Evolutionary conservation across 306 rosid genomes (phyloP).

Genomic region (Ziziphus jujuba): DNA sequence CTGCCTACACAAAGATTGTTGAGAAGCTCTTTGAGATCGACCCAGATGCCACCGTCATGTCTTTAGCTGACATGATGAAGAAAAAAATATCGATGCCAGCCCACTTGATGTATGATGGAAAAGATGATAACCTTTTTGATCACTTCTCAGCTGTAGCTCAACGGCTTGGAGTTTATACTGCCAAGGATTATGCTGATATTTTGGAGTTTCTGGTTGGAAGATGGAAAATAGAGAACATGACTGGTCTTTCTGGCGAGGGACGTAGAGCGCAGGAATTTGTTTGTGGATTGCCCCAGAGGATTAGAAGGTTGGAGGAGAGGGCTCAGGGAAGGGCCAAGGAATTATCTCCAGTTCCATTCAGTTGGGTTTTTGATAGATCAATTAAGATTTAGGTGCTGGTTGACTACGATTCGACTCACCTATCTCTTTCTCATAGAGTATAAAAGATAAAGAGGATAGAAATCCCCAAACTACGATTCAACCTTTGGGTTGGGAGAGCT

Average conservation of each 20-base stretch:
- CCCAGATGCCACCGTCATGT: slow-evolving; percentile 51
- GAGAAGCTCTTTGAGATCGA: slow-evolving; percentile 60
- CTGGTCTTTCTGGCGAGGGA: slow-evolving; percentile 49
- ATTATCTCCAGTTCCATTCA: slow-evolving; percentile 39
- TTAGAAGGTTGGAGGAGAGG: slow-evolving; percentile 51
- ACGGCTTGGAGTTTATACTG: slow-evolving; percentile 51
- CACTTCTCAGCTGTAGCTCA: slow-evolving; percentile 53
- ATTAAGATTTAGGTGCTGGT: slow-evolving; percentile 19
- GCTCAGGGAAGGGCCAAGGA: slow-evolving; percentile 48
- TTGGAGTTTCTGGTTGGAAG: slow-evolving; percentile 56
- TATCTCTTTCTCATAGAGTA: not conserved
- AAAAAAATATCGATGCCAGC: slow-evolving; percentile 60
- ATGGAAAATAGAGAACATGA: slow-evolving; percentile 50
- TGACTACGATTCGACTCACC: not conserved
- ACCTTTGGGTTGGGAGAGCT: slow-evolving; percentile 9
- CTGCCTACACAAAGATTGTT: slow-evolving; percentile 59
- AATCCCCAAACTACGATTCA: not conserved
- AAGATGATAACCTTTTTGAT: slow-evolving; percentile 42
- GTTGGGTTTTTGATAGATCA: slow-evolving; percentile 50
- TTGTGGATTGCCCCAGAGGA: slow-evolving; percentile 45
- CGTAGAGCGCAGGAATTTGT: slow-evolving; percentile 47
- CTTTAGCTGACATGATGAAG: slow-evolving; percentile 63
- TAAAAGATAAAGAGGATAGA: slow-evolving; percentile 2
- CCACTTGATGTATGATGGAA: slow-evolving; percentile 55
- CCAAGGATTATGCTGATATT: slow-evolving; percentile 56